Base-by-base conservation (phyloP, 805 yeast genomes). In the Pichia paraexigua region DNA sequence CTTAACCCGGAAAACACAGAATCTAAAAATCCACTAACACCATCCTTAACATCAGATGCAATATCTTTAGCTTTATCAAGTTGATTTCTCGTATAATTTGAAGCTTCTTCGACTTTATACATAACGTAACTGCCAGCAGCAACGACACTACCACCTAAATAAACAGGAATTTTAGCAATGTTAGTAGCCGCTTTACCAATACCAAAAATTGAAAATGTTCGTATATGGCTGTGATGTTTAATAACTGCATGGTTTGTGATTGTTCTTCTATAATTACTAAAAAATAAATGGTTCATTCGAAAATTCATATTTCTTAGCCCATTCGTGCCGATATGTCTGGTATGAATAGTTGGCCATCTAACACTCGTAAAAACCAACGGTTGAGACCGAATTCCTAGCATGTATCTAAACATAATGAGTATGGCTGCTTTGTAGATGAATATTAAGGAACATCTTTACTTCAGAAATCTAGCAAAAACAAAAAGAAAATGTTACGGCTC, bases 81-180 rank as follows among this genome's bases (percentile, higher is more conserved):
- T 61, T 80, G 80, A 54, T 86, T 95, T 50, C 74, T 74, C 0
- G 96, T 80, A 59, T 78, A 87, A 40, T 66, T 73, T 0, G 87
- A 75, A 1, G 95, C 95, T 66, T 92, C 95, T 49, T 90, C 95
- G 11, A 91, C 86, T 65, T 94, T 92, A 66, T 91, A 91, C 20
- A 91, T 89, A 46, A 92, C 83, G 63, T 90, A 94, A 2, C 96
- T 85, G 0, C 96, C 95, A 9, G 95, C 96, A 12, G 97, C 98
- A 2, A 95, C 97, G 37, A 90, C 68, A 0, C 96, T 90, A 9
- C 95, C 91, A 2, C 97, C 98, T 0, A 90, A 71, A 55, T 84
- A 84, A 0, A 89, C 92, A 0, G 97, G 97, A 2, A 85, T 65
- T 56, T 77, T 78, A 1, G 79, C 72, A 1, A 77, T 74, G 50